These are phyloP conservation scores for Arthroderma sp. DNA, from an alignment of 2,329 filamentous ascomycete species.

Conservation along the genomic window DNA sequence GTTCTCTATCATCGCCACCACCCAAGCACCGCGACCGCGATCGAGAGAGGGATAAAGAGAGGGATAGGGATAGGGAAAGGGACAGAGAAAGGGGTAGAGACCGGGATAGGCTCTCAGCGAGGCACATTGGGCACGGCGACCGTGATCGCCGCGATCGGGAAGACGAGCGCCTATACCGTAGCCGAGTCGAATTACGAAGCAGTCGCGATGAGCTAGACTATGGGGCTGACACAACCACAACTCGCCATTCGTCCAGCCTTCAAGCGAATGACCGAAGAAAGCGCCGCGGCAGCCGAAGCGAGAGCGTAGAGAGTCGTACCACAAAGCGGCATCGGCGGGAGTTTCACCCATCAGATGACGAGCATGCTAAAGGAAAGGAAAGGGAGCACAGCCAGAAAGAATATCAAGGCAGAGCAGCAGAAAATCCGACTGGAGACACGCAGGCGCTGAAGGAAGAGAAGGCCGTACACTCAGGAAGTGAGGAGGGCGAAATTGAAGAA, in stretches of 20 bases:
- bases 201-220: slow-evolving; percentile 84
- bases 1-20: slow-evolving; percentile 40
- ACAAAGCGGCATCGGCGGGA: slow-evolving; percentile 44
- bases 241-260: slow-evolving; percentile 39
- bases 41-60: slow-evolving; percentile 11
- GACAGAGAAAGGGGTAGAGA: slow-evolving; percentile 30
- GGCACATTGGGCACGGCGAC: slow-evolving; percentile 36
- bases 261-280: slow-evolving; percentile 53
- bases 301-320: slow-evolving; percentile 44
- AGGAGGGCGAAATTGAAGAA: slow-evolving; percentile 97
- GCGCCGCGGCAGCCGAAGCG: slow-evolving; percentile 64
- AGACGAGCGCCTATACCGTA: slow-evolving; percentile 72
- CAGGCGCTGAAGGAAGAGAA: slow-evolving; percentile 22
- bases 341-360: slow-evolving; percentile 12
- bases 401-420: too few relatives aligned
- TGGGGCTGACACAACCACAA: slow-evolving; percentile 51
- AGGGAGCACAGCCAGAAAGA: slow-evolving; percentile 8
- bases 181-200: slow-evolving; percentile 65
- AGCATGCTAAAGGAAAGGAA: slow-evolving; percentile 20
- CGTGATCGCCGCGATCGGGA: slow-evolving; percentile 79
- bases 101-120: slow-evolving; percentile 28
- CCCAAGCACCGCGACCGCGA: slow-evolving; percentile 20
- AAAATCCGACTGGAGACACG: slow-evolving; percentile 5
- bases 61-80: slow-evolving; percentile 19
- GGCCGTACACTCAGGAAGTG: slow-evolving; percentile 67